Evolutionary conservation across 1,284 basidiomycete genomes (phyloP).

Genomic region (Ustilago vetiveriae): DNA sequence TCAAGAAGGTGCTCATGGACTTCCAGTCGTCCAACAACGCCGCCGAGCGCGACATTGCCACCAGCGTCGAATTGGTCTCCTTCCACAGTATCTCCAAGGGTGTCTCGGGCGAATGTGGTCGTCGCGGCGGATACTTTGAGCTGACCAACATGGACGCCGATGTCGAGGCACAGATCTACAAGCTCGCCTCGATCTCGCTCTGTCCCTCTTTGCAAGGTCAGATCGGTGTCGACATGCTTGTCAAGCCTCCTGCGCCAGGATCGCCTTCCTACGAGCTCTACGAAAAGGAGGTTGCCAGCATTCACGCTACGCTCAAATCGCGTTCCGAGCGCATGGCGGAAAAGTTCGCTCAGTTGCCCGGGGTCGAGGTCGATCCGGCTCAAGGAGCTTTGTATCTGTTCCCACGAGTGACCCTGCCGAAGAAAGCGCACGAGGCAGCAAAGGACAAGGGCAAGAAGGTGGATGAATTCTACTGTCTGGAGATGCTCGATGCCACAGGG

Average conservation of each 20-base stretch:
- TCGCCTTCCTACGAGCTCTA: constrained; percentile 59
- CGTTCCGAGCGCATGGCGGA: constrained; percentile 57
- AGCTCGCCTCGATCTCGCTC: constrained; percentile 61
- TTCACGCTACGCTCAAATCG: constrained; percentile 52
- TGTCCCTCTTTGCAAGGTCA: constrained; percentile 65
- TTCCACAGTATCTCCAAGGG: constrained; percentile 66
- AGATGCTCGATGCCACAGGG: constrained; percentile 62
- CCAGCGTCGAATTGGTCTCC: constrained; percentile 62
- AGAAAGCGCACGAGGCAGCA: constrained; percentile 54
- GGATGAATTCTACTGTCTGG: constrained; percentile 63
- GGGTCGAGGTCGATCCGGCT: constrained; percentile 56
- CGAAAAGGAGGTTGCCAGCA: constrained; percentile 48
- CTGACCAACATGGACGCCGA: constrained; percentile 62
- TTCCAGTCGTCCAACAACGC: constrained; percentile 37
- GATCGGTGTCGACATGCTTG: constrained; percentile 65
- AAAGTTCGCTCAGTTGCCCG: constrained; percentile 52
- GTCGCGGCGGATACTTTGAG: constrained; percentile 65
- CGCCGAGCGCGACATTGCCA: constrained; percentile 49
- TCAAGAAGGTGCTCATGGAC: constrained; percentile 64
- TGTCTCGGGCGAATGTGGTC: constrained; percentile 63
- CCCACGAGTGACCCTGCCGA: constrained; percentile 76
- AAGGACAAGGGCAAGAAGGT: constrained; percentile 55
- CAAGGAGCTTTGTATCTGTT: constrained; percentile 90
- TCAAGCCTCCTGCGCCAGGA: constrained; percentile 56
- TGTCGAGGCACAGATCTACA: constrained; percentile 63